Percentiles rank a stretch among this genome's conserved stretches.
Conservation (phyloP, 31 red algal species). For the Odonthalia washingtoniensis region DNA sequence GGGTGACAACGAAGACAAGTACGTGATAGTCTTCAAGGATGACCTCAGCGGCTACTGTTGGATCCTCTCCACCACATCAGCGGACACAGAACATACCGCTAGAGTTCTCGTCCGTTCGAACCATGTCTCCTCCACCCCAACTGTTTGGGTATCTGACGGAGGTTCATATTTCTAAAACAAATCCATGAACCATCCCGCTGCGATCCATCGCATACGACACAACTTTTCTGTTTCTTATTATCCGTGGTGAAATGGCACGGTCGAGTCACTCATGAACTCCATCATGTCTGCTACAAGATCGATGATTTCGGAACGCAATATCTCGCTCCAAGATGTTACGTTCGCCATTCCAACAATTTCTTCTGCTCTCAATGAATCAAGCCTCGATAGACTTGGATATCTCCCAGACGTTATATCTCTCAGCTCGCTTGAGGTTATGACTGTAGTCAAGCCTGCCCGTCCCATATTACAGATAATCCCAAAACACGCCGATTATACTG, state of each 20-base stretch:
- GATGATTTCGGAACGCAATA: neutral
- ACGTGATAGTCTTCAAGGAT: too few species aligned
- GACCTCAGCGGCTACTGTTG: too few species aligned
- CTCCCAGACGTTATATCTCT: neutral
- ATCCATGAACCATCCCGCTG: neutral
- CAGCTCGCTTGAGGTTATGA: neutral
- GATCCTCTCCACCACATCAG: neutral
- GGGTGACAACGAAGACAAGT: too few species aligned
- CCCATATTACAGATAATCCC: neutral
- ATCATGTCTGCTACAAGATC: neutral
- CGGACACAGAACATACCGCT: constrained; percentile 24
- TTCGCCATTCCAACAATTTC: neutral
- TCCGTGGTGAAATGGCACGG: neutral
- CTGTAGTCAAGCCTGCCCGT: neutral
- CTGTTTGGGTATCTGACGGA: constrained; percentile 26
- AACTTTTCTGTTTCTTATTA: constrained; percentile 23
- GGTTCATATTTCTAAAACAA: constrained; percentile 35
- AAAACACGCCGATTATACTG: too few species aligned
- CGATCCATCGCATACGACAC: constrained; percentile 3
- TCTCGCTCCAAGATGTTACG: neutral
- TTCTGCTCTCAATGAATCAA: neutral
- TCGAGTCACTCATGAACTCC: neutral
- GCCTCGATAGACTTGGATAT: too few species aligned
- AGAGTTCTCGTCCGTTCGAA: neutral
- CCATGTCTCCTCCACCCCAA: neutral